Conservation (phyloP, 2,329 filamentous ascomycete species). For the Colletotrichum theobromicola region DNA sequence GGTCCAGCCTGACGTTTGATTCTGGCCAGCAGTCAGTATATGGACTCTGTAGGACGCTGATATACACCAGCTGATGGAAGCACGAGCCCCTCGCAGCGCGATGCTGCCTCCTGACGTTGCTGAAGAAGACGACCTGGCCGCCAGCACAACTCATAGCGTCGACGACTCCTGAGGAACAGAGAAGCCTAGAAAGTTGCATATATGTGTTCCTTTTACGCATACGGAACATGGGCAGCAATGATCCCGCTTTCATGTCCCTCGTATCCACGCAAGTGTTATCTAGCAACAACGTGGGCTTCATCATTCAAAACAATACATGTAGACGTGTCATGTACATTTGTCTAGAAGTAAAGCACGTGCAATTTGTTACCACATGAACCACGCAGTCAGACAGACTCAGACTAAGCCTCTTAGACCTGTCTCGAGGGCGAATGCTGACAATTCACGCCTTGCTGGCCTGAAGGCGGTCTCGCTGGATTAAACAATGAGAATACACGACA, state of each 20-base stretch:
- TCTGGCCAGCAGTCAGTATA: no score
- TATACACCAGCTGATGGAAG: fast-evolving
- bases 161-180: background rate
- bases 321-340: background rate
- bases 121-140: background rate
- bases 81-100: background rate
- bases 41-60: no score
- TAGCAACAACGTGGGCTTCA: background rate
- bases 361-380: no score
- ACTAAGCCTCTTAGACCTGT: background rate
- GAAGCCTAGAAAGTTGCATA: background rate
- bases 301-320: background rate
- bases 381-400: background rate
- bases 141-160: background rate
- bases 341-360: background rate
- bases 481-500: background rate
- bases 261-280: background rate
- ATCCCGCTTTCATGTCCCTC: background rate
- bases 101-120: background rate
- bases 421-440: background rate
- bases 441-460: fast-evolving
- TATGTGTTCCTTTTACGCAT: background rate
- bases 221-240: background rate
- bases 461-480: background rate
- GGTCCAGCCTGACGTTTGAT: no score